Evolutionary conservation across 495 filamentous ascomycete species (phyloP).

Genomic region (Saxophila tyrrhenica): DNA sequence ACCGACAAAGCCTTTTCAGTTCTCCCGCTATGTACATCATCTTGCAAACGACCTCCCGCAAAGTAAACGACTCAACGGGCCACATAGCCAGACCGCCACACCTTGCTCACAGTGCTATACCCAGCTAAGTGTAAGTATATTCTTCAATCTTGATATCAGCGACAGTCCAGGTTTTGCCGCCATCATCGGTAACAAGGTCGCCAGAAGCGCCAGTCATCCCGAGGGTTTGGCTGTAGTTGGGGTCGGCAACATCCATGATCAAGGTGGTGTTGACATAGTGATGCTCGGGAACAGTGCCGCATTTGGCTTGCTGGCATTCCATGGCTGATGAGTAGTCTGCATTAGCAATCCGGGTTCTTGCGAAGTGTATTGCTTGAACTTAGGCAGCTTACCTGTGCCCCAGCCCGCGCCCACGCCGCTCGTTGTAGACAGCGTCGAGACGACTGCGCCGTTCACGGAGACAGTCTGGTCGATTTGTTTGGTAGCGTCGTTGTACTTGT

Average conservation of each 20-base stretch:
- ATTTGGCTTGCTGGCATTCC: constrained; percentile 32
- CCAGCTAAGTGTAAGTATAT: no score
- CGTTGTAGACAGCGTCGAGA: constrained; percentile 32
- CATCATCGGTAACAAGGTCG: constrained; percentile 30
- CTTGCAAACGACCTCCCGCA: no score
- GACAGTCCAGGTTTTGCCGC: constrained; percentile 35
- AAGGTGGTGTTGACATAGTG: constrained; percentile 33
- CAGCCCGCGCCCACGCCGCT: no score
- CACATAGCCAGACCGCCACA: no score
- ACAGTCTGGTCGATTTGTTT: constrained; percentile 35
- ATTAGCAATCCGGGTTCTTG: no score
- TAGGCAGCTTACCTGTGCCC: constrained; percentile 25
- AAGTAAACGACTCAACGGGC: no score
- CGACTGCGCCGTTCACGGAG: constrained; percentile 27
- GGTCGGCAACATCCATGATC: constrained; percentile 30
- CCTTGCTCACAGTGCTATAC: no score
- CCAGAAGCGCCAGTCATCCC: constrained; percentile 28
- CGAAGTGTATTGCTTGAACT: no score
- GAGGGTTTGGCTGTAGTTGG: constrained; percentile 32
- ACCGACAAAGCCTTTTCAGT: no score
- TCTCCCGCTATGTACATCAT: no score
- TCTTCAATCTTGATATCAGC: constrained; percentile 26
- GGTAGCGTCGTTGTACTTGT: constrained; percentile 32
- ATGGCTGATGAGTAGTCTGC: no score
- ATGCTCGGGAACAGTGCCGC: constrained; percentile 33